phyloP scores from a whole-genome alignment of 2,329 filamentous ascomycete genomes.

The Xylariaceae sp. region DNA sequence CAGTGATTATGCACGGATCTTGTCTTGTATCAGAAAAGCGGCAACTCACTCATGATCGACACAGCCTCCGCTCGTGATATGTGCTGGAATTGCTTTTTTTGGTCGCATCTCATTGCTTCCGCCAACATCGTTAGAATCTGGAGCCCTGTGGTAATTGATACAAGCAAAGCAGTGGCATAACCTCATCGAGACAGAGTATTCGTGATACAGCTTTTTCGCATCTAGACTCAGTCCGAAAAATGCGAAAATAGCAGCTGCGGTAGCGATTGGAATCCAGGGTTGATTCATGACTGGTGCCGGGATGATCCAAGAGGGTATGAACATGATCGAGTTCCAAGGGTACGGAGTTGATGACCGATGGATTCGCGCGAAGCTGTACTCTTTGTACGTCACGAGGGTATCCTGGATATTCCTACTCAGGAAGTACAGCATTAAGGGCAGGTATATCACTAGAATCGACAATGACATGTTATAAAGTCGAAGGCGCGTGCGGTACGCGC shows the following conservation, averaged over 20 bases:
- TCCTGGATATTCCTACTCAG: slow-evolving; percentile 36
- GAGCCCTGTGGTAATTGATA: no score
- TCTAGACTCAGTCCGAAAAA: slow-evolving; percentile 56
- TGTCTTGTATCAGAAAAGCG: no score
- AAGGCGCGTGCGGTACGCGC: slow-evolving; percentile 44
- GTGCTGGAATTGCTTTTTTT: no score
- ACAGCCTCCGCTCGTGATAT: no score
- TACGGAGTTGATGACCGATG: slow-evolving; percentile 33
- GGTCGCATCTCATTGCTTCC: no score
- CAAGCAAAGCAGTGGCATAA: slow-evolving; percentile 7
- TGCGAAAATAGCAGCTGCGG: slow-evolving; percentile 43
- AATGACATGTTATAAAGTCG: slow-evolving; percentile 54
- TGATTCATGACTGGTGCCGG: slow-evolving; percentile 38
- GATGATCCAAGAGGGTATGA: slow-evolving; percentile 37
- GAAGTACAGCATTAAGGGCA: slow-evolving; percentile 42
- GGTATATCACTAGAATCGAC: slow-evolving; percentile 46
- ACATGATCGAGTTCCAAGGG: slow-evolving; percentile 45
- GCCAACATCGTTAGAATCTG: no score
- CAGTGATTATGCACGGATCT: no score
- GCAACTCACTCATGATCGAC: no score
- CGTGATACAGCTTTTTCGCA: slow-evolving; percentile 45
- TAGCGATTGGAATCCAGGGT: slow-evolving; percentile 45
- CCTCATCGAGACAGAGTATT: slow-evolving; percentile 11
- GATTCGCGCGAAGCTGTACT: slow-evolving; percentile 39
- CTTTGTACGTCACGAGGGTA: slow-evolving; percentile 19